phyloP scores from a whole-genome alignment of 78 protist genomes.

The Dictyostelium capitatum region DNA sequence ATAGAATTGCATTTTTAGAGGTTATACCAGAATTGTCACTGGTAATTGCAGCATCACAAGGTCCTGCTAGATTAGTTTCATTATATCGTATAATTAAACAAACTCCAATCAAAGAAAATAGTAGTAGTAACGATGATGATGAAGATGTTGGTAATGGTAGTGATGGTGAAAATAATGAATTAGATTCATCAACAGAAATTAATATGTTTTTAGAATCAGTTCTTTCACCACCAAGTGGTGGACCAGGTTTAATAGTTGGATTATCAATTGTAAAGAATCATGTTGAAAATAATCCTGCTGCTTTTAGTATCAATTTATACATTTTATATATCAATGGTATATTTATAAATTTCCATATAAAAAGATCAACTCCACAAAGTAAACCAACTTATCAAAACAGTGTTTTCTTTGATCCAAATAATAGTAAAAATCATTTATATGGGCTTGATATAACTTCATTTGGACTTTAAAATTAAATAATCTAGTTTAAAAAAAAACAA shows the following conservation, averaged over 20 bases:
- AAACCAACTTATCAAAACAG: neutral
- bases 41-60: constrained; percentile 58
- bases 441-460: constrained; percentile 14
- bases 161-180: neutral
- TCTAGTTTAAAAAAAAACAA: too few species aligned
- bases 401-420: neutral
- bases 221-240: constrained; percentile 1
- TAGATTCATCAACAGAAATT: neutral
- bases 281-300: neutral
- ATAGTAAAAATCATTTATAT: neutral
- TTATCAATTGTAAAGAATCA: constrained; percentile 15
- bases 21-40: constrained; percentile 63
- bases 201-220: constrained; percentile 27
- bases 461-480: neutral
- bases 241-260: constrained; percentile 49
- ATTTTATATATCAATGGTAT: constrained; percentile 59
- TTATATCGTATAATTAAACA: constrained; percentile 10
- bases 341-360: constrained; percentile 8
- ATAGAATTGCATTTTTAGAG: constrained; percentile 50
- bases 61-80: constrained; percentile 54
- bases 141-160: neutral
- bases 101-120: constrained; percentile 9
- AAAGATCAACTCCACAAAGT: neutral
- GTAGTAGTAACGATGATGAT: neutral
- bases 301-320: constrained; percentile 39